These are phyloP conservation scores for Magnolia changhungtana DNA, from an alignment of 164 flowering plant species.

Conservation along the genomic window DNA sequence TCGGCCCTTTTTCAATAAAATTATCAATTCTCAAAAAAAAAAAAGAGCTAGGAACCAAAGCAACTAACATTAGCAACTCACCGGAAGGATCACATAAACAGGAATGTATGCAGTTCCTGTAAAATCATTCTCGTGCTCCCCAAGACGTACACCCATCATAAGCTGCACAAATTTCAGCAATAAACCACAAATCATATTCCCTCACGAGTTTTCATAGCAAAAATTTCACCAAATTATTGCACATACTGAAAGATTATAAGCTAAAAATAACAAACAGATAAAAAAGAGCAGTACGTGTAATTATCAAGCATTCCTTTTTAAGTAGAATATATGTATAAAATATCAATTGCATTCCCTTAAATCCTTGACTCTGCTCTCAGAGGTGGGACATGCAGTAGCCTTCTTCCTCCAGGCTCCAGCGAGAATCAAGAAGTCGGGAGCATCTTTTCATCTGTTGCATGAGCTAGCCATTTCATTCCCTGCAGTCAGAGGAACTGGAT, in stretches of 20 bases:
- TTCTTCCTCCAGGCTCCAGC: too few species aligned
- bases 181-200: constrained; percentile 12
- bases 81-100: constrained; percentile 22
- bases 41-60: background rate
- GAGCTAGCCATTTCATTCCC: too few species aligned
- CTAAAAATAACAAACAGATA: background rate
- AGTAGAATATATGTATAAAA: background rate
- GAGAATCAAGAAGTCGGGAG: too few species aligned
- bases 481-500: too few species aligned
- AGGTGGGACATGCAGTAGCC: too few species aligned
- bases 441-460: too few species aligned
- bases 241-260: background rate
- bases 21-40: background rate
- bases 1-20: too few species aligned
- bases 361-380: background rate
- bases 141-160: background rate
- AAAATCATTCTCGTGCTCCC: constrained; percentile 19
- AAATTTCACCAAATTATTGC: background rate
- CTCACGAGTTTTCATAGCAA: background rate
- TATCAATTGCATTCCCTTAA: background rate
- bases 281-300: background rate
- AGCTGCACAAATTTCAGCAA: constrained; percentile 43
- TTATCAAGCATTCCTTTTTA: background rate
- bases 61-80: constrained; percentile 4
- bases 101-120: constrained; percentile 18